These are phyloP conservation scores for Austropuccinia psidii DNA, from an alignment of 1,284 basidiomycete genomes.

Conservation along the genomic window DNA sequence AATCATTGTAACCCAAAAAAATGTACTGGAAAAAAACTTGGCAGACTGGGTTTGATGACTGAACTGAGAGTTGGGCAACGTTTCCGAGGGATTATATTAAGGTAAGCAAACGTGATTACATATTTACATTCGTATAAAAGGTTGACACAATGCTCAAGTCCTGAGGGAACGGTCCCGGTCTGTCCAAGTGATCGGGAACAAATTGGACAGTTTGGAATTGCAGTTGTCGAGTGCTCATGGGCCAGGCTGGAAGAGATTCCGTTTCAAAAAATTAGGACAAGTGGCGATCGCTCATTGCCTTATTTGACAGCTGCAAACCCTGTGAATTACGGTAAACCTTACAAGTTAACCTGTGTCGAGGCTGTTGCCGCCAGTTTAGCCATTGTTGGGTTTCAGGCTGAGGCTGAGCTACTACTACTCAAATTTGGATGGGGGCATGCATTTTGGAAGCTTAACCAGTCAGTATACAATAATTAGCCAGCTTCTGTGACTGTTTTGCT, in stretches of 20 bases:
- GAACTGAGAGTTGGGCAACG: conserved; percentile 75
- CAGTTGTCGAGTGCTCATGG: conserved; percentile 97
- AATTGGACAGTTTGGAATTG: conserved; percentile 66
- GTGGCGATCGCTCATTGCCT: conserved; percentile 80
- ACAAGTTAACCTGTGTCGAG: conserved; percentile 74
- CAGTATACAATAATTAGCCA: background rate
- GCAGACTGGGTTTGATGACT: conserved; percentile 73
- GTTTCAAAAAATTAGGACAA: conserved; percentile 84
- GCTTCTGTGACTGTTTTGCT: background rate
- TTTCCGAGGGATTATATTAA: conserved; percentile 85
- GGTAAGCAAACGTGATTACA: conserved; percentile 59
- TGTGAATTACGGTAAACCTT: conserved; percentile 90
- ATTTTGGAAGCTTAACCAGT: conserved; percentile 14
- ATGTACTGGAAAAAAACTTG: conserved; percentile 89
- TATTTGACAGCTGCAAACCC: conserved; percentile 88
- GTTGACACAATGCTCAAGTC: conserved; percentile 53
- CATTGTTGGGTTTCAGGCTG: conserved; percentile 71
- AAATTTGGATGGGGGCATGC: conserved; percentile 11
- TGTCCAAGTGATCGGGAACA: conserved; percentile 79
- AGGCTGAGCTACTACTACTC: conserved; percentile 61
- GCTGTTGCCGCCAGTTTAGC: conserved; percentile 88
- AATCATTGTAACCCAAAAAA: conserved; percentile 91
- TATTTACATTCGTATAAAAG: conserved; percentile 15
- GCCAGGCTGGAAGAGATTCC: conserved; percentile 88
- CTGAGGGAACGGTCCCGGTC: conserved; percentile 72